Evolutionary conservation across 345 rosid genomes (phyloP).

Genomic region (Corchorus capsularis): DNA sequence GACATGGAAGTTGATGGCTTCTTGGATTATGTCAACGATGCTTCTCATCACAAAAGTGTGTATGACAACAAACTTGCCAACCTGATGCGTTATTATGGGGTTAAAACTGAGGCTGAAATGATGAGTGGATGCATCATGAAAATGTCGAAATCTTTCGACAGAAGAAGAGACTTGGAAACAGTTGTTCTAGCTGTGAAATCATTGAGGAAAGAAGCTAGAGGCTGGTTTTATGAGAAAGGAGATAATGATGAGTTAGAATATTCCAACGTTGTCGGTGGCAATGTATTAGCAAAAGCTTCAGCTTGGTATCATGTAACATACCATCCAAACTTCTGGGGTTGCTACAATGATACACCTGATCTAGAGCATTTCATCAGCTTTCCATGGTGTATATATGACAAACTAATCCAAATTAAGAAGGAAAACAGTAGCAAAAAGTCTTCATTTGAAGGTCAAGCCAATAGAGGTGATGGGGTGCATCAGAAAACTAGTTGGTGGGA

Average conservation of each 20-base stretch:
- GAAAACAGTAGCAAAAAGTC: neutral
- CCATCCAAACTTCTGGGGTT: slow-evolving; percentile 39
- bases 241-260: neutral
- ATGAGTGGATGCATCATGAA: slow-evolving; percentile 50
- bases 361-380: slow-evolving; percentile 40
- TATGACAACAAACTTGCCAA: slow-evolving; percentile 48
- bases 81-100: slow-evolving; percentile 51
- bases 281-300: slow-evolving; percentile 43
- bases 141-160: slow-evolving; percentile 40
- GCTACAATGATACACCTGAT: slow-evolving; percentile 18
- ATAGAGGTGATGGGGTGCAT: neutral
- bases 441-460: neutral
- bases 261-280: slow-evolving; percentile 13
- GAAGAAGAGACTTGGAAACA: slow-evolving; percentile 40
- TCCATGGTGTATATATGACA: slow-evolving; percentile 42
- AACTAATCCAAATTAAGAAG: slow-evolving; percentile 33
- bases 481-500: neutral
- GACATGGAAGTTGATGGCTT: slow-evolving; percentile 63
- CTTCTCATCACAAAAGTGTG: slow-evolving; percentile 33
- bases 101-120: slow-evolving; percentile 61
- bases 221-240: slow-evolving; percentile 39
- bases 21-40: slow-evolving; percentile 31
- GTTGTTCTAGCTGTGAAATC: slow-evolving; percentile 34
- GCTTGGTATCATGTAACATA: slow-evolving; percentile 52
- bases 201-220: slow-evolving; percentile 47